A percentile compares a stretch with the other conserved stretches of the same genome.
These are phyloP conservation scores for Gomphus bonarii DNA, from an alignment of 1,284 basidiomycete species.

Conservation along the genomic window DNA sequence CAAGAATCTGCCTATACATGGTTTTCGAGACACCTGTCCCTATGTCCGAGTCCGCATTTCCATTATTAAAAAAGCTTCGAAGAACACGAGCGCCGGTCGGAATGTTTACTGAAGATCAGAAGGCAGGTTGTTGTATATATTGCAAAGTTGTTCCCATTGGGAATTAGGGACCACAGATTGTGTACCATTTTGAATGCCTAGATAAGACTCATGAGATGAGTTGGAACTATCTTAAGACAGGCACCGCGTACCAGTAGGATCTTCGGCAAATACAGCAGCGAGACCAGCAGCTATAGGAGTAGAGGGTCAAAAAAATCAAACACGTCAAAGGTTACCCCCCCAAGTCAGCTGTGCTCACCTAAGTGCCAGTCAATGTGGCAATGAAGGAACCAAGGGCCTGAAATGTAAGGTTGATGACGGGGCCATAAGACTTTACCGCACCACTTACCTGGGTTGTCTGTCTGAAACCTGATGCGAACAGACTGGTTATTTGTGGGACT, in stretches of 20 bases:
- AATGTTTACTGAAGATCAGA: not conserved
- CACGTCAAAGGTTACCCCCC: not conserved
- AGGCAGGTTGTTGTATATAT: conserved; percentile 3
- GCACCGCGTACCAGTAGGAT: conserved; percentile 13
- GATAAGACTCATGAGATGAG: not conserved
- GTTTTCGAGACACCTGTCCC: no score
- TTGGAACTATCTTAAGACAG: not conserved
- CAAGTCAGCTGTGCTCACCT: conserved; percentile 6
- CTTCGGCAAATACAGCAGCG: conserved; percentile 24
- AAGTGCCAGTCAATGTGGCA: conserved; percentile 26
- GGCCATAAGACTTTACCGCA: not conserved
- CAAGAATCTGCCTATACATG: no score
- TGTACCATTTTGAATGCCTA: conserved; percentile 4
- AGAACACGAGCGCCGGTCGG: no score
- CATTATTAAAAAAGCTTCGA: no score
- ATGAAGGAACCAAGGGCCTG: conserved; percentile 25
- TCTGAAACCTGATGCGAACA: conserved; percentile 4
- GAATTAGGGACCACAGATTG: conserved; percentile 1
- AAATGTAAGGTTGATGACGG: no score
- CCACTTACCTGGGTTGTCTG: conserved; percentile 9
- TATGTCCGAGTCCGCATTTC: no score
- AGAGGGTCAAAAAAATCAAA: not conserved
- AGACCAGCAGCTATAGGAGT: conserved; percentile 16
- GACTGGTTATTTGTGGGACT: conserved; percentile 9
- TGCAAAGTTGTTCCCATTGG: conserved; percentile 6